phyloP scores from a whole-genome alignment of 1,284 basidiomycete species.

The Boletellus sp. region DNA sequence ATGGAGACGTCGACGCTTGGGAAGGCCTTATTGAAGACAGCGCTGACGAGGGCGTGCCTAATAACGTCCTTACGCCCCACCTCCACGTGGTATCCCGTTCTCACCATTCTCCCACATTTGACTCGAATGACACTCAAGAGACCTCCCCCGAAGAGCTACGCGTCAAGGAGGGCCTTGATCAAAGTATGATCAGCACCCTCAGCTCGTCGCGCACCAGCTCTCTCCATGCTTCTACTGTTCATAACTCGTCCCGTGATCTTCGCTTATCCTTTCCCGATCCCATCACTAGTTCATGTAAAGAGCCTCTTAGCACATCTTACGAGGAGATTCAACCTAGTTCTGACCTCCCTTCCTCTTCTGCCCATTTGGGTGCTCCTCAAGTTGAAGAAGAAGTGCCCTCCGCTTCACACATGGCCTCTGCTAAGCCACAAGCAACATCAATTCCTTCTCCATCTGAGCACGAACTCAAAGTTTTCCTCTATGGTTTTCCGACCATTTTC shows the following conservation, averaged over 20 bases:
- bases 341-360: constrained; percentile 13
- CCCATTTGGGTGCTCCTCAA: constrained; percentile 16
- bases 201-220: constrained; percentile 65
- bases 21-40: constrained; percentile 66
- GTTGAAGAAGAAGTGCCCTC: constrained; percentile 31
- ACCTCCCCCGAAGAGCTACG: constrained; percentile 52
- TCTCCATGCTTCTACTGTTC: constrained; percentile 49
- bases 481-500: constrained; percentile 52
- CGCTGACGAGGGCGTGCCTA: constrained; percentile 42
- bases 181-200: constrained; percentile 74
- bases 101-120: constrained; percentile 24
- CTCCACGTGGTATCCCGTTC: constrained; percentile 28
- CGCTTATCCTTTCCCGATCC: constrained; percentile 76
- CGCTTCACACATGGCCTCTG: constrained; percentile 12
- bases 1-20: constrained; percentile 68
- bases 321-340: constrained; percentile 25
- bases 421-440: constrained; percentile 32
- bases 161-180: constrained; percentile 68
- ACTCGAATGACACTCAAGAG: constrained; percentile 29
- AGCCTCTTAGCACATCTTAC: constrained; percentile 25
- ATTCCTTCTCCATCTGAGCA: constrained; percentile 25
- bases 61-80: constrained; percentile 28
- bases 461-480: constrained; percentile 58
- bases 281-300: constrained; percentile 59
- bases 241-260: constrained; percentile 62